Evolutionary conservation across 2,329 filamentous ascomycete genomes (phyloP), one percentile per base, ranked within the genome.

Genomic region (Teratosphaeria nubilosa): DNA sequence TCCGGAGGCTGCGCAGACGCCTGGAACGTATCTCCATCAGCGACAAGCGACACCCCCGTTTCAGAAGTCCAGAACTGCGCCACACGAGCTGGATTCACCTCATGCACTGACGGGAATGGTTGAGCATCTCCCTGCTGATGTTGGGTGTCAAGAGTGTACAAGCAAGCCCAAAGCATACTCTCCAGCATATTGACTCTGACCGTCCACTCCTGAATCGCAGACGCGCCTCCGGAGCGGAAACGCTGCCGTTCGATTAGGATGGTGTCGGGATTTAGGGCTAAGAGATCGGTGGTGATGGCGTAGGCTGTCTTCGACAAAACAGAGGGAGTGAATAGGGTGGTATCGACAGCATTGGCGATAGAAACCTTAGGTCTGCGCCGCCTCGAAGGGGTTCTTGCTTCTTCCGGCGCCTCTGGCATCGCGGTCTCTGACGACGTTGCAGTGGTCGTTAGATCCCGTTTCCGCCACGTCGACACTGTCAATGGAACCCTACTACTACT

Each of bases 101-200:
- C 76, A 11, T 77, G 65, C 0, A 85, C 75, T 1, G 66, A 64
- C 9, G 70, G 67, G 48, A 69, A 69, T 2, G 14, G 41, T 20
- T 11, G 41, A n/a, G 3, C 31, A 48, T 1, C 20, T 41, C 20
- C 52, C 34, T 22, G 48, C 22, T n/a, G 3, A n/a, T 4, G 74
- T 74, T 54, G 79, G 71, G 74, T 70, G 52, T 73, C 73, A 53
- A 89, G 67, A 0, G 85, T 81, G 55, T 80, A 77, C 41, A 92
- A 71, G 13, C 85, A 79, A 9, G 86, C 86, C 76, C 91, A 87
- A 0, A 95, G 73, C 84, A 94, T 94, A 3, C 84, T 83, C 71
- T 95, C 90, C 24, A 95, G 80, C 66, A 87, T 86, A 64, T 92
- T 92, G 9, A 95, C 89, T 1, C 88, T 79, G 48, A 94, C 70